phyloP scores from a whole-genome alignment of 108 stramenopile species.

The Heterococcus sp. region DNA sequence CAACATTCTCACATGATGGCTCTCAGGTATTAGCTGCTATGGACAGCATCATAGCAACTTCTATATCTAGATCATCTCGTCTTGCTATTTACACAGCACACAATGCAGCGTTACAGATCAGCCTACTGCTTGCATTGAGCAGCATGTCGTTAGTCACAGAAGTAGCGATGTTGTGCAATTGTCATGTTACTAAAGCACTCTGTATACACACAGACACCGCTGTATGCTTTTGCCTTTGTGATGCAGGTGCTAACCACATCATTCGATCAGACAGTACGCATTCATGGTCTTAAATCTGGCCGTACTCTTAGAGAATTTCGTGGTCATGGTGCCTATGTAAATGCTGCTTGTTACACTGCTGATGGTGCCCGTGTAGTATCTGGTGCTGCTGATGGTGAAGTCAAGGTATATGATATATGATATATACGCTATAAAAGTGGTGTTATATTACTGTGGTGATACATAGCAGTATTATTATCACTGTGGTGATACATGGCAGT shows the following conservation, averaged over 20 bases:
- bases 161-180: too few species aligned
- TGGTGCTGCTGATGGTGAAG: conserved; percentile 81
- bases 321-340: conserved; percentile 19
- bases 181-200: background rate
- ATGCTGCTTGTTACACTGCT: conserved; percentile 41
- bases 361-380: conserved; percentile 68
- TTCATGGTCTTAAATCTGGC: conserved; percentile 57
- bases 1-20: conserved; percentile 30
- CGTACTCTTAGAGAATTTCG: conserved; percentile 68
- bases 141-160: too few species aligned
- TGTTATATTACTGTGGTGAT: too few species aligned
- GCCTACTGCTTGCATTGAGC: too few species aligned
- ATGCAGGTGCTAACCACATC: conserved; percentile 43
- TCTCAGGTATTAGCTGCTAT: conserved; percentile 14
- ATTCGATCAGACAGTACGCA: conserved; percentile 49
- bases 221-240: background rate
- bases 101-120: too few species aligned
- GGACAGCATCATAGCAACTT: too few species aligned
- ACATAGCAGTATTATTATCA: too few species aligned
- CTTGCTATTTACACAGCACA: too few species aligned
- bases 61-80: too few species aligned
- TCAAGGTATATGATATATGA: conserved; percentile 31
- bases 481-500: too few species aligned
- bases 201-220: too few species aligned
- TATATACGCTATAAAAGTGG: too few species aligned